Percentiles rank a stretch among this genome's conserved stretches.
phyloP scores from a whole-genome alignment of 2,329 filamentous ascomycete species.

The Fusarium brachygibbosum region DNA sequence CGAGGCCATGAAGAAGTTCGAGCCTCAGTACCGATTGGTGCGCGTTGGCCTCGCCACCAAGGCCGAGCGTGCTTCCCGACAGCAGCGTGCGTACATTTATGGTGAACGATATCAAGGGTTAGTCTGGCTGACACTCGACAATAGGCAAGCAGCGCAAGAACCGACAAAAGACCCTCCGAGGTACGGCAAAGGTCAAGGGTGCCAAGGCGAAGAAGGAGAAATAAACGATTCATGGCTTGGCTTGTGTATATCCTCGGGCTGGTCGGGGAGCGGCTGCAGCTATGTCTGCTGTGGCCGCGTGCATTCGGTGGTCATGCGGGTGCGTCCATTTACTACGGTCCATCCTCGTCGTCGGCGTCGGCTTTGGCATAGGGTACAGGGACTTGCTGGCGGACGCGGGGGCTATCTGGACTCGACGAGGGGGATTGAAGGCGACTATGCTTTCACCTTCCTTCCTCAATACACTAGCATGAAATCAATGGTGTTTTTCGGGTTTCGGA shows the following conservation, averaged over 20 bases:
- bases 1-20: conserved; percentile 99
- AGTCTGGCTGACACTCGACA: conserved; percentile 31
- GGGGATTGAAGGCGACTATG: conserved; percentile 45
- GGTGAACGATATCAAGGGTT: not conserved
- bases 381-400: conserved; percentile 47
- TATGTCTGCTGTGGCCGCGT: conserved; percentile 47
- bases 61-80: conserved; percentile 97
- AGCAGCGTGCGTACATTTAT: conserved; percentile 86
- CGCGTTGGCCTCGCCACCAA: conserved; percentile 92
- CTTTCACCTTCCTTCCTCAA: conserved; percentile 52
- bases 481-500: conserved; percentile 59
- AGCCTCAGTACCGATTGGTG: conserved; percentile 97
- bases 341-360: conserved; percentile 44
- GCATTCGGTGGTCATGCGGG: conserved; percentile 50
- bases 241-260: conserved; percentile 52
- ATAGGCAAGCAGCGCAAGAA: conserved; percentile 99
- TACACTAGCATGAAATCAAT: conserved; percentile 61
- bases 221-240: conserved; percentile 68
- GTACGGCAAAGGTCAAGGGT: conserved; percentile 98
- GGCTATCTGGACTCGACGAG: conserved; percentile 50
- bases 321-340: conserved; percentile 42
- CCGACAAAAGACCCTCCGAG: conserved; percentile 97
- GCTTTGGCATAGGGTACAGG: conserved; percentile 46
- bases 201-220: conserved; percentile 94
- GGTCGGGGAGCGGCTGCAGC: conserved; percentile 44